Base-by-base conservation (phyloP, 805 yeast genomes). In the Torulaspora delbrueckii region DNA sequence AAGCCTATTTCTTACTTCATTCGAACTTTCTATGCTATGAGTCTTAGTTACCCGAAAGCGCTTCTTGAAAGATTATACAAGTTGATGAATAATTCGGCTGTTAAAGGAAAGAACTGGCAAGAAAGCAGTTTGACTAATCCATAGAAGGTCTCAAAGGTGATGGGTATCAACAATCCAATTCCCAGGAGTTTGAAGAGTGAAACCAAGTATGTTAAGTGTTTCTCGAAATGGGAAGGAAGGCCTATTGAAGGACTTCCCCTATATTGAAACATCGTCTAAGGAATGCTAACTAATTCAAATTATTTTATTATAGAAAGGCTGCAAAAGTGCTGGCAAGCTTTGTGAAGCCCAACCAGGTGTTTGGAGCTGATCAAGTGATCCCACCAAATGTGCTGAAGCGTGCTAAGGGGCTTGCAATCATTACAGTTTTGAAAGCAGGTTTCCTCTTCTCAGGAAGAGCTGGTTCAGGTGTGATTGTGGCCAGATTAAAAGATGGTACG, bases 371-470 rank as follows among this genome's bases (percentile, higher is more conserved):
- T 39, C 73, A 82, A 56, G 81, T 91, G 43, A 91, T 91, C 51
- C 99, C 99, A 2, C 95, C 96, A 22, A 81, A 81, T 24, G 81
- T 91, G 2, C 74, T 91, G 49, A 81, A 84, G 52, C 83, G 86
- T 60, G 98, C 99, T 33, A 86, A 88, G 63, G 99, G 99, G 25
- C 74, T 91, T 42, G 97, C 96, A 4, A 70, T 91, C 31, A 76
- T 91, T 53, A 91, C 98, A 0, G 97, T 93, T n/a, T 72, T 91
- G 47, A 91, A 93, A 65, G 99, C 98, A 3, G 99, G 99, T 2
- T 91, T 91, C 65, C 72, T 91, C 45, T 91, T 91, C 65, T 86
- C 96, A 2, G 99, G 98, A 24, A 78, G 99, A 64, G 98, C 97
- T 0, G 99, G 99, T 22, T 86, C 96, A 1, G 99, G 99, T 53